Conservation (phyloP, 106 monocot genomes). For the Iris macrosiphon region DNA sequence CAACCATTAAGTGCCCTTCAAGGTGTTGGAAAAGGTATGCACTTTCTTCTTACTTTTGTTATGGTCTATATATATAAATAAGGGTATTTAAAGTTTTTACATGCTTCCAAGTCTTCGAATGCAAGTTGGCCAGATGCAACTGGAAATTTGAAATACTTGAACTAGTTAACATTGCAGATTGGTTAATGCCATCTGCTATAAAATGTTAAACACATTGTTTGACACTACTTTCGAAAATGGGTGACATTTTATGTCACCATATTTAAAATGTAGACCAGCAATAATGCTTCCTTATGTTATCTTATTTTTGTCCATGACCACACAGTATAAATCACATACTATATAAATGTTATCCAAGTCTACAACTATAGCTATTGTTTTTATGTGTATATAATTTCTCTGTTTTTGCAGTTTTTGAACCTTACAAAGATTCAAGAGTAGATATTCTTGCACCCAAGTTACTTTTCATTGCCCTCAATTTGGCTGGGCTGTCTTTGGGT, state of each 20-base stretch:
- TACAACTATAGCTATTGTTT: not conserved
- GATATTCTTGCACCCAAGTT: constrained; percentile 66
- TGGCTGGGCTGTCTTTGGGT: constrained; percentile 61
- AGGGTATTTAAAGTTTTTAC: not conserved
- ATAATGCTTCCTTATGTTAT: not conserved
- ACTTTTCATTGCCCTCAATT: constrained; percentile 74
- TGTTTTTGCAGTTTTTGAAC: constrained; percentile 70
- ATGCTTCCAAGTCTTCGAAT: too few species aligned
- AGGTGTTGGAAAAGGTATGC: constrained; percentile 82
- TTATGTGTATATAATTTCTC: not conserved
- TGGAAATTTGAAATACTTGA: too few species aligned
- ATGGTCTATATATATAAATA: not conserved
- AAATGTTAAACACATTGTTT: too few species aligned
- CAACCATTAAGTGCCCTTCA: constrained; percentile 96
- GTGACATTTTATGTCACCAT: too few species aligned
- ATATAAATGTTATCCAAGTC: not conserved
- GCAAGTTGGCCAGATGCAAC: too few species aligned
- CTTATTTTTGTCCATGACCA: not conserved
- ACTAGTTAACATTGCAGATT: too few species aligned
- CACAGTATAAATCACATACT: not conserved
- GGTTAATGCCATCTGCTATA: not conserved
- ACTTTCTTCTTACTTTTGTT: not conserved
- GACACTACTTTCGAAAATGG: too few species aligned
- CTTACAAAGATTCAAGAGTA: constrained; percentile 81
- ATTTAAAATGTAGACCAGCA: too few species aligned